Evolutionary conservation across 805 yeast species (phyloP).

Genomic region (Suhomyces sp.): DNA sequence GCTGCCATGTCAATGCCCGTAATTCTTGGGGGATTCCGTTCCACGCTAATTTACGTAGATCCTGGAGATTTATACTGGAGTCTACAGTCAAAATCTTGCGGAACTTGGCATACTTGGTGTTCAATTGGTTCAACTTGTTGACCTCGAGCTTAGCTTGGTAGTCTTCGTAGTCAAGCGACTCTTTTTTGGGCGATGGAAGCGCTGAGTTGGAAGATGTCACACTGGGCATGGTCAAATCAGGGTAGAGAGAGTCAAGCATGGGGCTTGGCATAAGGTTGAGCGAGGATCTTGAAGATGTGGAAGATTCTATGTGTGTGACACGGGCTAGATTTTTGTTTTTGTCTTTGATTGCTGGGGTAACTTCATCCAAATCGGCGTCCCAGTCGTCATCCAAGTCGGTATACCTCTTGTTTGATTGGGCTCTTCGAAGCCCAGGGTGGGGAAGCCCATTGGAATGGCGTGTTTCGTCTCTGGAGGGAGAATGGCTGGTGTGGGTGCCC

Average conservation of each 20-base stretch:
- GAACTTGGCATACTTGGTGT: slow-evolving; percentile 65
- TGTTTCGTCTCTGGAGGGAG: slow-evolving; percentile 7
- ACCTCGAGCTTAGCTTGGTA: slow-evolving; percentile 45
- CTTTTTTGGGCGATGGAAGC: slow-evolving; percentile 19
- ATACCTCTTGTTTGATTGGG: slow-evolving; percentile 34
- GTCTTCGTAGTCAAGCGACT: slow-evolving; percentile 42
- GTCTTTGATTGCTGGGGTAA: slow-evolving; percentile 2
- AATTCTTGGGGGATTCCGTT: slow-evolving; percentile 85
- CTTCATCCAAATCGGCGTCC: slow-evolving; percentile 69
- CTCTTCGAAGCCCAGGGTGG: background rate
- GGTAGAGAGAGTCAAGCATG: slow-evolving; percentile 36
- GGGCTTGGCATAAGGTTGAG: slow-evolving; percentile 20
- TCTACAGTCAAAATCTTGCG: slow-evolving; percentile 54
- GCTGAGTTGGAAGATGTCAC: slow-evolving; percentile 4
- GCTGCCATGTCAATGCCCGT: slow-evolving; percentile 86
- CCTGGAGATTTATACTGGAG: slow-evolving; percentile 60
- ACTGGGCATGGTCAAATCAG: slow-evolving; percentile 33
- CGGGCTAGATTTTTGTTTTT: no score
- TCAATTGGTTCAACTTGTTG: slow-evolving; percentile 57
- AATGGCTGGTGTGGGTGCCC: slow-evolving; percentile 15
- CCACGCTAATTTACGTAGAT: slow-evolving; percentile 82
- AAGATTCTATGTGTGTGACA: no score
- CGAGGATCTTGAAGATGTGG: background rate
- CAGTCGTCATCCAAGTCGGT: slow-evolving; percentile 87
- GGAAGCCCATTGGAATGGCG: background rate